Percentiles rank a stretch among this genome's conserved stretches.
These are phyloP conservation scores for Elymus sibiricus DNA, from an alignment of 176 grass and related monocot genomes.

Conservation along the genomic window DNA sequence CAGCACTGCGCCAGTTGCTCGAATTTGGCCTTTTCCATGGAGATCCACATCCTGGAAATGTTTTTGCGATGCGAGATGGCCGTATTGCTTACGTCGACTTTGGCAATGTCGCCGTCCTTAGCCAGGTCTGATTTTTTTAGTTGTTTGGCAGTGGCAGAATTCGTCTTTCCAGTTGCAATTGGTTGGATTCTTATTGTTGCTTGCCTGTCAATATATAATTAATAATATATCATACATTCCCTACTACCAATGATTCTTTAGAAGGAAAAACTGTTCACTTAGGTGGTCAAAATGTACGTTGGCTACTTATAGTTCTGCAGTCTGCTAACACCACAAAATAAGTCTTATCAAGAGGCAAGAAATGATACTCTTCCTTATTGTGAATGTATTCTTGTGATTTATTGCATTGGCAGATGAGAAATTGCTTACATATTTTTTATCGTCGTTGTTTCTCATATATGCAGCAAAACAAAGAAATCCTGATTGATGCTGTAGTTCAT, in stretches of 20 bases:
- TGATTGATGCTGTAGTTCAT: conserved; percentile 98
- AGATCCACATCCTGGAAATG: conserved; percentile 98
- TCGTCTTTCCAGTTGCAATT: not conserved
- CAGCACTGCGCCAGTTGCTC: conserved; percentile 82
- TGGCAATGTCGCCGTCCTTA: conserved; percentile 96
- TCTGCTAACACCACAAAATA: not conserved
- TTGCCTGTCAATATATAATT: conserved; percentile 7
- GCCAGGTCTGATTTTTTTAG: conserved; percentile 50
- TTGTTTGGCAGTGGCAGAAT: not conserved
- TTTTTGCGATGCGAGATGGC: conserved; percentile 97
- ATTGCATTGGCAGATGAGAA: not conserved
- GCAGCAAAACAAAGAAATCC: conserved; percentile 99
- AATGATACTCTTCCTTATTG: not conserved
- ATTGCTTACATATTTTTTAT: not conserved
- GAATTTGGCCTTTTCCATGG: conserved; percentile 99
- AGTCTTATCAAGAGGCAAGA: not conserved
- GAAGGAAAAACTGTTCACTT: not conserved
- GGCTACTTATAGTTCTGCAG: conserved; percentile 2
- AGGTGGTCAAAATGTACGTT: not conserved
- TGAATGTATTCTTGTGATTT: not conserved
- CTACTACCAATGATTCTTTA: not conserved
- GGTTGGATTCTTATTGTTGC: not conserved
- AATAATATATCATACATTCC: not conserved
- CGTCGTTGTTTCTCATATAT: conserved; percentile 20
- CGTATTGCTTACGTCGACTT: conserved; percentile 99